Conservation (phyloP, 306 rosid genomes). For the Sphenostylis stenocarpa region DNA sequence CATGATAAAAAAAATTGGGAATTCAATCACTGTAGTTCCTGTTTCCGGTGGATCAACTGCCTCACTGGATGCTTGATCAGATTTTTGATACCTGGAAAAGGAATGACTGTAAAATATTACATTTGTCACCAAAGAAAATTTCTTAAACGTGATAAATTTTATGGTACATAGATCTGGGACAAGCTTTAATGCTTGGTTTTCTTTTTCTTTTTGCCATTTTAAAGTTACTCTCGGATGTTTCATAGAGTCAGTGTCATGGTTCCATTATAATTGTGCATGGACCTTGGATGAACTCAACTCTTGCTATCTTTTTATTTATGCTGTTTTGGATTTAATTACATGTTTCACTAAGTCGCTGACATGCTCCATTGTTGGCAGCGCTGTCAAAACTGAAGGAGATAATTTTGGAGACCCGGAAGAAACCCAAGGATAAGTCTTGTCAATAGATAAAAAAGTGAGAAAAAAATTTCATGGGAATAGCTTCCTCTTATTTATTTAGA, state of each 20-base stretch:
- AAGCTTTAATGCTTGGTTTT: not conserved
- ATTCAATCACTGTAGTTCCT: not conserved
- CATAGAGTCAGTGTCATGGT: not conserved
- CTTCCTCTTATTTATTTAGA: too few species aligned
- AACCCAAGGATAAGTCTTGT: slow-evolving; percentile 44
- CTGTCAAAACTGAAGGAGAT: slow-evolving; percentile 62
- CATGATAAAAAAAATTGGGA: not conserved
- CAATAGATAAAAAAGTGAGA: slow-evolving; percentile 29
- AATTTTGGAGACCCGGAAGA: slow-evolving; percentile 53
- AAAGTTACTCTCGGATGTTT: slow-evolving; percentile 20
- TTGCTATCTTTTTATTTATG: slow-evolving; percentile 16
- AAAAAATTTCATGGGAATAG: not conserved
- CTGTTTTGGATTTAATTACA: slow-evolving; percentile 19
- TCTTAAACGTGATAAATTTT: slow-evolving; percentile 13
- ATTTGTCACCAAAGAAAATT: not conserved
- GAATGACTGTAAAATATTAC: not conserved
- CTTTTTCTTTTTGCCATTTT: slow-evolving; percentile 17
- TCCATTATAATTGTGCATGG: not conserved
- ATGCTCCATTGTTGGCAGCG: slow-evolving; percentile 48
- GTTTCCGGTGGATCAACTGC: not conserved
- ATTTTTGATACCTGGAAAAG: not conserved
- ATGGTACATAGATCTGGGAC: not conserved
- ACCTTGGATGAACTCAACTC: not conserved
- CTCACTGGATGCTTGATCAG: not conserved
- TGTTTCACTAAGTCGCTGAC: slow-evolving; percentile 14